Base-by-base conservation (phyloP, 768 basidiomycete genomes). In the Suillus fuscotomentosus region DNA sequence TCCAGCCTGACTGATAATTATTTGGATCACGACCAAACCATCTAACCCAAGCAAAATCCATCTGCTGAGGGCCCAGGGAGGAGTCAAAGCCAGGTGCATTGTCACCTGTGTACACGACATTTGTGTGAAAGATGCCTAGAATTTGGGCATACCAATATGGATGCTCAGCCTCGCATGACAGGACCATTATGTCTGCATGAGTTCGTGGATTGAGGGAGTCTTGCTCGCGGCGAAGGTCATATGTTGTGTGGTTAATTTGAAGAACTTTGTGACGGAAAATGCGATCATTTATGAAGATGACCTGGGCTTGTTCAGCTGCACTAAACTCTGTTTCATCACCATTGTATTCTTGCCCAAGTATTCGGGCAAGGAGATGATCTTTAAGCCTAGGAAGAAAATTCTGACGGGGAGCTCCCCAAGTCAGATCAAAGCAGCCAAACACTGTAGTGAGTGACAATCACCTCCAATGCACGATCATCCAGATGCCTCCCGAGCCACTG, bases 231-330 rank as follows among this genome's bases (percentile, higher is more conserved):
- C 67, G 64, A 9, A 72, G 9, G 55, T 77, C 73, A 57, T 76
- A 76, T 2, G 72, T 74, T 0, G 73, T 77, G 60, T 75, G 76
- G 60, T 77, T 72, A 60, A 76, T 55, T 0, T 71, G 74, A 2
- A 79, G 31, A 3, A 70, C 67, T 48, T 72, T 71, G 69, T 79
- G 79, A 0, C 34, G 3, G 54, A 76, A 81, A 81, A 66, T 2
- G 61, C 24, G 1, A 81, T 45, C 13, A 20, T 38, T 31, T 31
- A 31, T 4, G 3, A 31, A 31, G 27, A 31, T 3, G 3, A 31
- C 27, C 27, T 31, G 27, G 27, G 34, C 47, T n/a, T 65, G 72
- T 1, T 81, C 70, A 13, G 62, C 60, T 27, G 27, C 27, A 27
- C 27, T 27, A 4, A 41, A 67, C 75, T 65, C 54, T 20, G 42